Evolutionary conservation across 441 rosid genomes (phyloP).

Genomic region (Biscutella laevigata): DNA sequence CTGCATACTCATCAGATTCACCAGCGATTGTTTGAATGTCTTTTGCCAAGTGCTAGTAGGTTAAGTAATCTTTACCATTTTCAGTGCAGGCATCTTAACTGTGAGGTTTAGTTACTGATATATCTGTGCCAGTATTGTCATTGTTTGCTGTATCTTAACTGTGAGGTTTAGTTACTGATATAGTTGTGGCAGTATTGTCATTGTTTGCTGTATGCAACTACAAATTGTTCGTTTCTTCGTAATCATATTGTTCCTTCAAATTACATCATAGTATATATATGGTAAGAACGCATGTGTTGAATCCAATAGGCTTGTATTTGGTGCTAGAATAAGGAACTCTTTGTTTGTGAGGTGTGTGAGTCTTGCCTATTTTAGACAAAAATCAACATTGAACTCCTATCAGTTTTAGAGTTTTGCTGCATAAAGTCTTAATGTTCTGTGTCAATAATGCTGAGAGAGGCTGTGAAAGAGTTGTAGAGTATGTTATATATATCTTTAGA

Average conservation of each 20-base stretch:
- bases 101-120: too few species aligned
- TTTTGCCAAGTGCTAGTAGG: not conserved
- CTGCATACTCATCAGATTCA: too few species aligned
- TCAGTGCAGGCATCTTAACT: too few species aligned
- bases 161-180: not conserved
- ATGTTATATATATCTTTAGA: not conserved
- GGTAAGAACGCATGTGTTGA: constrained; percentile 3
- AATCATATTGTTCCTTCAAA: not conserved
- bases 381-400: not conserved
- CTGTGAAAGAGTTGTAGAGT: not conserved
- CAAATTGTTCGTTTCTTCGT: not conserved
- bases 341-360: not conserved
- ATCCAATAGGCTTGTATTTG: not conserved
- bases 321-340: not conserved
- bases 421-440: not conserved
- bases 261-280: not conserved
- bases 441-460: constrained; percentile 4
- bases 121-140: not conserved
- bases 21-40: not conserved
- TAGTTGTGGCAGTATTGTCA: not conserved
- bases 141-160: not conserved
- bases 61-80: not conserved
- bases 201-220: not conserved
- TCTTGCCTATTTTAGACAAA: not conserved
- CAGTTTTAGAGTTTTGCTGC: not conserved